A percentile compares a stretch with the other conserved stretches of the same genome.
Evolutionary conservation across 495 filamentous ascomycete genomes (phyloP).

Genomic region (Neurospora pannonica): DNA sequence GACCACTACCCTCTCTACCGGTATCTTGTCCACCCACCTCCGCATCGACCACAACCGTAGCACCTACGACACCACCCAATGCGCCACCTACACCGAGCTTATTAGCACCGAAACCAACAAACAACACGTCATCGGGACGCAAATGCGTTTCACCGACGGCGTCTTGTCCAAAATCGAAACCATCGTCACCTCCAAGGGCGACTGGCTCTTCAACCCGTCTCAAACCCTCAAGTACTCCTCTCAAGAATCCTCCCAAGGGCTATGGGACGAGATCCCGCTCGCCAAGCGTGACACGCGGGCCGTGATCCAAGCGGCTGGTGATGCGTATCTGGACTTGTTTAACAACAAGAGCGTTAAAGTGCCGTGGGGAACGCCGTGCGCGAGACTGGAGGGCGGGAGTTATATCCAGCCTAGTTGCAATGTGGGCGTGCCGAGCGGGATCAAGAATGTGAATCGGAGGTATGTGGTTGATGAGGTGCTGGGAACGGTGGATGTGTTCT

Average conservation of each 20-base stretch:
- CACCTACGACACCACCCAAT: slow-evolving; percentile 37
- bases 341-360: slow-evolving; percentile 30
- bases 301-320: slow-evolving; percentile 35
- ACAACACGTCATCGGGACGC: slow-evolving; percentile 42
- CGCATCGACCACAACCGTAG: slow-evolving; percentile 39
- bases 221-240: slow-evolving; percentile 36
- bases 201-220: slow-evolving; percentile 46
- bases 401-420: slow-evolving; percentile 31
- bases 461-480: slow-evolving; percentile 33
- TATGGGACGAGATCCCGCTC: slow-evolving; percentile 37
- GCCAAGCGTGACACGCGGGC: slow-evolving; percentile 26
- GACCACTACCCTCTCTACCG: slow-evolving; percentile 21
- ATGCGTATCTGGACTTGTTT: slow-evolving; percentile 38
- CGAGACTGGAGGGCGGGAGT: slow-evolving; percentile 37
- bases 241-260: slow-evolving; percentile 18
- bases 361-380: slow-evolving; percentile 37
- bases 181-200: slow-evolving; percentile 31
- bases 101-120: slow-evolving; percentile 31
- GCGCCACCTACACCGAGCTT: slow-evolving; percentile 45
- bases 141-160: no score
- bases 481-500: slow-evolving; percentile 34
- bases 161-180: slow-evolving; percentile 34
- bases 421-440: slow-evolving; percentile 27
- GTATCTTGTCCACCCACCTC: slow-evolving; percentile 33
- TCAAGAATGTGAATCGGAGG: slow-evolving; percentile 11